Conservation (phyloP, 1,139 yeast genomes). For the Entelexis paramagnoliae region DNA sequence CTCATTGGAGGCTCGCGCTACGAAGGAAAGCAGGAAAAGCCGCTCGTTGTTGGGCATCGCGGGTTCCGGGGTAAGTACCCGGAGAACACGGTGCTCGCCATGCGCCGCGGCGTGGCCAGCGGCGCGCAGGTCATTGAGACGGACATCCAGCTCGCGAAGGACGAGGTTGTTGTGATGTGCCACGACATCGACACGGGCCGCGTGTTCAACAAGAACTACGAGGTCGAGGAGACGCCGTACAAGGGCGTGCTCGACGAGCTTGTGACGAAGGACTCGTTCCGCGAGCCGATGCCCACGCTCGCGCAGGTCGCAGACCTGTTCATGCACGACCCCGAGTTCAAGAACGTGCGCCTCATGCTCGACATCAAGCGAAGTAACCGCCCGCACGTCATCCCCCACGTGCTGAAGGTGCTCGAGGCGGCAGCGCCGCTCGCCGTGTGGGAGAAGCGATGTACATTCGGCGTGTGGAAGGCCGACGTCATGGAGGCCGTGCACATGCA, state of each 20-base stretch:
- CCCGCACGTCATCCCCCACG: slow-evolving; percentile 44
- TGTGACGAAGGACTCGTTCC: slow-evolving; percentile 39
- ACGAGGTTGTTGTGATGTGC: slow-evolving; percentile 61
- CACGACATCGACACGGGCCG: slow-evolving; percentile 59
- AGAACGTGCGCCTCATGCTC: slow-evolving; percentile 48
- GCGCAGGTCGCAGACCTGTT: slow-evolving; percentile 52
- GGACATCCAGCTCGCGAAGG: slow-evolving; percentile 63
- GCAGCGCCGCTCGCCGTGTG: slow-evolving; percentile 45
- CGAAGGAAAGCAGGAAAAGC: slow-evolving; percentile 21
- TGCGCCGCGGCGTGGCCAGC: slow-evolving; percentile 54
- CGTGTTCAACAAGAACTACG: slow-evolving; percentile 41
- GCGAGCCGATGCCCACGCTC: slow-evolving; percentile 52
- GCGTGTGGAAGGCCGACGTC: slow-evolving; percentile 68
- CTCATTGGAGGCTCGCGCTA: slow-evolving; percentile 19
- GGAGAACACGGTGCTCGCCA: slow-evolving; percentile 71
- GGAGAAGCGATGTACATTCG: slow-evolving; percentile 60
- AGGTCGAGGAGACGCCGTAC: slow-evolving; percentile 34
- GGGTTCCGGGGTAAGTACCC: slow-evolving; percentile 52
- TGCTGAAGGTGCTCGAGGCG: slow-evolving; percentile 41
- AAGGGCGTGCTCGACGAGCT: slow-evolving; percentile 42
- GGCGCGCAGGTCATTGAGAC: slow-evolving; percentile 74
- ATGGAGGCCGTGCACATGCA: slow-evolving; percentile 42
- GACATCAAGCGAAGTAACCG: slow-evolving; percentile 73
- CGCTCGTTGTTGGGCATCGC: slow-evolving; percentile 25
- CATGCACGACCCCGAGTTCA: slow-evolving; percentile 33